phyloP scores from a whole-genome alignment of 257 asterid species.

The Buddleja alternifolia region DNA sequence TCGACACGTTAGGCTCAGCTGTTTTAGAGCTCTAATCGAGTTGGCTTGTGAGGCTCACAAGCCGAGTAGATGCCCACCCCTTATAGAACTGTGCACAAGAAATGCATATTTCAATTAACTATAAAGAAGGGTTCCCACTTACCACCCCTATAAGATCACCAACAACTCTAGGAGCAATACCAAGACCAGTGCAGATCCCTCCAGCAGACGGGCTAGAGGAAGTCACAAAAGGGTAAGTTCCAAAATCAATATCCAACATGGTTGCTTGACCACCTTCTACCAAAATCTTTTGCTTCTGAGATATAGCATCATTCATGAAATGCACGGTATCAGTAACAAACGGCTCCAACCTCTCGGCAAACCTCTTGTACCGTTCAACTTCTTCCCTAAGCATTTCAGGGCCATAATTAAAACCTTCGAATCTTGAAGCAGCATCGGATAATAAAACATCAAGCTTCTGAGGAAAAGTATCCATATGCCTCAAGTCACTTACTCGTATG shows the following conservation, averaged over 20 bases:
- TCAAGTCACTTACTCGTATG: slow-evolving; percentile 84
- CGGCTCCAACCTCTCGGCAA: slow-evolving; percentile 93
- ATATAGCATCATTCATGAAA: slow-evolving; percentile 76
- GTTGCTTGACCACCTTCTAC: slow-evolving; percentile 99
- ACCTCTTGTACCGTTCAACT: slow-evolving; percentile 73
- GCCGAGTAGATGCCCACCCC: no score
- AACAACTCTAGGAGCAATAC: slow-evolving; percentile 87
- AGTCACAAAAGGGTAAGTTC: slow-evolving; percentile 95
- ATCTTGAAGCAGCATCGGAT: slow-evolving; percentile 89
- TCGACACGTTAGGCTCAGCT: no score
- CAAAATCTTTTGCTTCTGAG: slow-evolving; percentile 67
- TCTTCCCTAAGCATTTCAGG: slow-evolving; percentile 89
- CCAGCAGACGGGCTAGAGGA: slow-evolving; percentile 99
- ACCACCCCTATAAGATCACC: slow-evolving; percentile 99
- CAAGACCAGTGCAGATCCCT: slow-evolving; percentile 98
- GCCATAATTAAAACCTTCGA: slow-evolving; percentile 65
- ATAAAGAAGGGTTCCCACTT: slow-evolving; percentile 32
- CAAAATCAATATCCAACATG: slow-evolving; percentile 93
- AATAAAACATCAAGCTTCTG: slow-evolving; percentile 86
- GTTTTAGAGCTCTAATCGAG: no score
- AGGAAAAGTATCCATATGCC: slow-evolving; percentile 95
- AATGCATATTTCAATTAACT: slow-evolving; percentile 1
- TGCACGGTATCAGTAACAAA: slow-evolving; percentile 82
- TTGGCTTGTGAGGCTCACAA: no score
- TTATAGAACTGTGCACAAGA: no score